Conservation (phyloP, 305 asterid genomes). For the Fraxinus paxiana region DNA sequence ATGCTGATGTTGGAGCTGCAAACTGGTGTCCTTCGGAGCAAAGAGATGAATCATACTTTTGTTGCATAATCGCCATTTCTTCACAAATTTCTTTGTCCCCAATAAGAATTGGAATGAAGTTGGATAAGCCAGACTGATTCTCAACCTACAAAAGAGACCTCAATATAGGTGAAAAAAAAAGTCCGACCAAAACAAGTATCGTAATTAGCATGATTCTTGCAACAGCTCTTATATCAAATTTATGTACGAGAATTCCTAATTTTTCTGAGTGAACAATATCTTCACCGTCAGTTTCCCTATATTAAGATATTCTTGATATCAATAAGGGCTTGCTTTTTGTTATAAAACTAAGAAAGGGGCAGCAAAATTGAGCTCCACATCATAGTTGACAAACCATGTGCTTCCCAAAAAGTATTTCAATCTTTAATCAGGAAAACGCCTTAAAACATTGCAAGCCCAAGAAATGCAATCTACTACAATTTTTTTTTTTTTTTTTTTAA, state of each 20-base stretch:
- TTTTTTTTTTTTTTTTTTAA: not conserved
- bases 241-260: not conserved
- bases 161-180: not conserved
- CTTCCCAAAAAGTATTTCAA: not conserved
- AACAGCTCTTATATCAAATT: not conserved
- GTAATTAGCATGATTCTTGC: not conserved
- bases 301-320: not conserved
- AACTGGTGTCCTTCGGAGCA: slow-evolving; percentile 29
- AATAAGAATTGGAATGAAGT: slow-evolving; percentile 79
- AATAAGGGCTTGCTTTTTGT: not conserved
- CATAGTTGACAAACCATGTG: not conserved
- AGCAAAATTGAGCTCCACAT: not conserved
- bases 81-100: slow-evolving; percentile 72
- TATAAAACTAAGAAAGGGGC: not conserved
- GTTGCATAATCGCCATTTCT: slow-evolving; percentile 67
- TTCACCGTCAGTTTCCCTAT: not conserved
- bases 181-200: not conserved
- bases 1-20: slow-evolving; percentile 31
- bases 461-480: not conserved
- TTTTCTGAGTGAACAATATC: not conserved
- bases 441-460: not conserved
- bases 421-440: not conserved
- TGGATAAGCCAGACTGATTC: slow-evolving; percentile 86
- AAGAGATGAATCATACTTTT: slow-evolving; percentile 28
- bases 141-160: slow-evolving; percentile 61